Conservation (phyloP, 176 grass and related monocot genomes). For the Otatea glauca region DNA sequence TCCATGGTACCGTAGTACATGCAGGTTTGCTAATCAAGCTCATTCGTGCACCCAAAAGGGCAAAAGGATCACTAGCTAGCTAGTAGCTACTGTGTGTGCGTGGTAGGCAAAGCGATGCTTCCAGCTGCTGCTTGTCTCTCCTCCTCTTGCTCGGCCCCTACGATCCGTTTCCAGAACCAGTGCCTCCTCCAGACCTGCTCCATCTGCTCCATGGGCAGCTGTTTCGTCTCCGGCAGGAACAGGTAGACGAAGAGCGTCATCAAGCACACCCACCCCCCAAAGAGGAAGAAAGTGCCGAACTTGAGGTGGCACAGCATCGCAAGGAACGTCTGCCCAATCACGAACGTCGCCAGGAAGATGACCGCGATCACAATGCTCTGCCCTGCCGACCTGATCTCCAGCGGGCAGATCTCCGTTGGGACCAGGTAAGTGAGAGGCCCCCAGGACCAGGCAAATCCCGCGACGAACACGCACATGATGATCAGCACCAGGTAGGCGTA, state of each 20-base stretch:
- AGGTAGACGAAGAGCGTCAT: conserved; percentile 78
- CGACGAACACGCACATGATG: conserved; percentile 69
- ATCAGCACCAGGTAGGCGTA: conserved; percentile 64
- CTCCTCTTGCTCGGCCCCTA: not conserved
- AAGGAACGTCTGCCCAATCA: conserved; percentile 78
- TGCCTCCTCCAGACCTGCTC: conserved; percentile 81
- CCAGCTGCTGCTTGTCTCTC: not conserved
- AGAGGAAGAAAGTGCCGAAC: conserved; percentile 77
- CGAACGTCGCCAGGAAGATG: conserved; percentile 66
- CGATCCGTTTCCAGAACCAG: conserved; percentile 74
- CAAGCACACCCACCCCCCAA: conserved; percentile 57
- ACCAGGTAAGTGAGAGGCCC: conserved; percentile 74
- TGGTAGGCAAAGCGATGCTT: conserved; percentile 37
- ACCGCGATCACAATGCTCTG: conserved; percentile 68
- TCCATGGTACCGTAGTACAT: too few species aligned
- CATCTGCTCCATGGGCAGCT: conserved; percentile 85
- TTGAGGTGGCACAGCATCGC: conserved; percentile 74
- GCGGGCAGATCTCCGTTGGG: conserved; percentile 67
- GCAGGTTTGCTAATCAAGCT: too few species aligned
- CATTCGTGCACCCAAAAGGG: too few species aligned
- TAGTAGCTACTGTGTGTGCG: too few species aligned
- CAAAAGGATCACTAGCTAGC: too few species aligned
- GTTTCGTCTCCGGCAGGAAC: conserved; percentile 82
- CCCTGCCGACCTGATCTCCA: conserved; percentile 70
- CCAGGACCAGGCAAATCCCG: conserved; percentile 80